Percentiles rank a stretch among this genome's conserved stretches.
Evolutionary conservation across 2,329 filamentous ascomycete genomes (phyloP).

Genomic region (Zopfia rhizophila): DNA sequence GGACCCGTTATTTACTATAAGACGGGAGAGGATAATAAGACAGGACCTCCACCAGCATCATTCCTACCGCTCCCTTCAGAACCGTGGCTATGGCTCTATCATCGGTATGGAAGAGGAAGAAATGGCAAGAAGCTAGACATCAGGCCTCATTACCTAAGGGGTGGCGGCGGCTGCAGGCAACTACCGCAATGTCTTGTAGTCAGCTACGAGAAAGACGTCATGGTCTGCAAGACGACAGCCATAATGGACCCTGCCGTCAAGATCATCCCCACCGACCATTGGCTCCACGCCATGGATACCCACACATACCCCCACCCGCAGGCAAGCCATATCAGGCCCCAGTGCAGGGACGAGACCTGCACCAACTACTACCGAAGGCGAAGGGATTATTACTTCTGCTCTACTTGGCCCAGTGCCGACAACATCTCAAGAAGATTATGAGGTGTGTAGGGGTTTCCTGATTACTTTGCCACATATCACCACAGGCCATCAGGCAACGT

Average conservation of each 20-base stretch:
- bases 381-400: conserved; percentile 16
- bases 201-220: conserved; percentile 28
- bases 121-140: conserved; percentile 23
- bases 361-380: conserved; percentile 25
- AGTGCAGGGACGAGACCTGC: conserved; percentile 22
- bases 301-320: conserved; percentile 27
- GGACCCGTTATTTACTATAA: conserved; percentile 23
- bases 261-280: conserved; percentile 26
- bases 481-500: conserved; percentile 3
- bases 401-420: conserved; percentile 1
- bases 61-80: conserved; percentile 12
- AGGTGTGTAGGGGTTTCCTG: too few species aligned
- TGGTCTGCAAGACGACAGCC: conserved; percentile 22
- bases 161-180: conserved; percentile 9
- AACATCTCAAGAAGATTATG: too few species aligned
- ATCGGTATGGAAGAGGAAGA: conserved; percentile 11
- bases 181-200: conserved; percentile 24
- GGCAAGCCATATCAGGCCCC: conserved; percentile 24
- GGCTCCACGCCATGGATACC: conserved; percentile 31
- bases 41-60: conserved; percentile 19
- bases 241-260: conserved; percentile 19
- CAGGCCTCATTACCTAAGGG: conserved; percentile 18
- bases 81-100: conserved; percentile 4
- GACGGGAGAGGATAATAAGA: conserved; percentile 21
- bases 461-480: conserved; percentile 6